These are phyloP conservation scores for Fusarium camptoceras DNA, from an alignment of 2,329 filamentous ascomycete genomes.

Conservation along the genomic window DNA sequence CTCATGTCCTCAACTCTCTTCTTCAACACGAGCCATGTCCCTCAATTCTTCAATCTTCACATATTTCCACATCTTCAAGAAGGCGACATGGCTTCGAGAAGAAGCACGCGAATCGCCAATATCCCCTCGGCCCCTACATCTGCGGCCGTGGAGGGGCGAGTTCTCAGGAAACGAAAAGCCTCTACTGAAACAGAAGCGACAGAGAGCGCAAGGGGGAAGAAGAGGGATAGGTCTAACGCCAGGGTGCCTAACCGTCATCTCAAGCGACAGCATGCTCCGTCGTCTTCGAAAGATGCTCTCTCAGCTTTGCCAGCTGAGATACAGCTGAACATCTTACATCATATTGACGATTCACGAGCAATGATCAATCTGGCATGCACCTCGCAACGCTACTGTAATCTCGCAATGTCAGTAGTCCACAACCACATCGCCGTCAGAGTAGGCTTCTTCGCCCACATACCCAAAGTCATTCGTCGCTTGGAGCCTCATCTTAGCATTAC, in stretches of 20 bases:
- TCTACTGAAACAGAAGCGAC: not conserved
- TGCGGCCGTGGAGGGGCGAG: not conserved
- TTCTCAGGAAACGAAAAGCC: not conserved
- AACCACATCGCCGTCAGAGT: not conserved
- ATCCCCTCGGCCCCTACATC: not conserved
- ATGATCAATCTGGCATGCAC: conserved; percentile 16
- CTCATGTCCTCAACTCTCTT: not conserved
- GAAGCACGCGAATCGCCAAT: conserved; percentile 1
- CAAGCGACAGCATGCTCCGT: not conserved
- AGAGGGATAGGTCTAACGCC: not conserved
- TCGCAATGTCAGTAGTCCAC: conserved; percentile 1
- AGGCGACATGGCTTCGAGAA: not conserved
- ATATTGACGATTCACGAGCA: not conserved
- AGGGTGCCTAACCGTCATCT: not conserved
- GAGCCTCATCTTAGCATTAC: conserved; percentile 14
- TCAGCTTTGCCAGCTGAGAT: conserved; percentile 12
- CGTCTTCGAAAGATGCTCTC: not conserved
- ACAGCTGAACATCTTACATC: not conserved
- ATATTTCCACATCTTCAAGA: not conserved
- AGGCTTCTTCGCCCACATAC: not conserved
- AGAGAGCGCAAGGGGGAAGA: not conserved
- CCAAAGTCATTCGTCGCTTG: not conserved
- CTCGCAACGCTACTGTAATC: conserved; percentile 2
- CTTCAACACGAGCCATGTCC: not conserved
- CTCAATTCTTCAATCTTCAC: too few species aligned